Base-by-base conservation (phyloP, 495 filamentous ascomycete genomes). In the Aspergillus avenaceus region DNA sequence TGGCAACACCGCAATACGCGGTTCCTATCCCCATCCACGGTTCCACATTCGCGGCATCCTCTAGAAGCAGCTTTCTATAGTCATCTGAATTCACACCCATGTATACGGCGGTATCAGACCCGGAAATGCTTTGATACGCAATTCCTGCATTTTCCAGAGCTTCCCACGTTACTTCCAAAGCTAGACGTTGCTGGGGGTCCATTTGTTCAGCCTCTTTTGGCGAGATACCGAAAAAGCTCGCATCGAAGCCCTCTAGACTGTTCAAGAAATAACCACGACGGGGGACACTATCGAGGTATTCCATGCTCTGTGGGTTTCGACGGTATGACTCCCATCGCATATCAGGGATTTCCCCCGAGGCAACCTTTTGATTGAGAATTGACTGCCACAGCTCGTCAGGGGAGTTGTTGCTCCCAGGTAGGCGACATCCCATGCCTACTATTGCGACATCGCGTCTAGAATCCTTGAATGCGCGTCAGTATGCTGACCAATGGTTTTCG, bases 91-190 rank as follows among this genome's bases (percentile, higher is more conserved):
- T 55, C 16, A 65, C 54, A 27, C 64, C 60, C 44, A 45, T 53
- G 51, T 55, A 67, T 12, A 66, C 64, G 11, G 56, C 56, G 6
- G 69, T 66, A 41, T 66, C 37, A 8, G 47, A 55, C 2, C 63
- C 65, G 3, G 45, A 26, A 8, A 70, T 36, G 21, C 29, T 45
- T 11, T 64, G 24, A 0, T 50, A 19, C 5, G 34, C 12, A 29
- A 69, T 58, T 0, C 70, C 70, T 14, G 67, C 67, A 47, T 56
- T 29, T 26, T 61, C 55, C 0, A 66, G 19, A 4, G 58, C 72
- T 45, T 84, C 78, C 37, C 79, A 85, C 8, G 74, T 66, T 6
- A 71, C 63, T 54, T 84, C 82, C 1, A 86, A 65, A n/a, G 78
- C 57, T 11, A 78, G 58, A 7, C 72, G 59, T 42, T 74, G 71